Conservation (phyloP, 169 alveolate species). For the Besnoitia besnoiti region DNA sequence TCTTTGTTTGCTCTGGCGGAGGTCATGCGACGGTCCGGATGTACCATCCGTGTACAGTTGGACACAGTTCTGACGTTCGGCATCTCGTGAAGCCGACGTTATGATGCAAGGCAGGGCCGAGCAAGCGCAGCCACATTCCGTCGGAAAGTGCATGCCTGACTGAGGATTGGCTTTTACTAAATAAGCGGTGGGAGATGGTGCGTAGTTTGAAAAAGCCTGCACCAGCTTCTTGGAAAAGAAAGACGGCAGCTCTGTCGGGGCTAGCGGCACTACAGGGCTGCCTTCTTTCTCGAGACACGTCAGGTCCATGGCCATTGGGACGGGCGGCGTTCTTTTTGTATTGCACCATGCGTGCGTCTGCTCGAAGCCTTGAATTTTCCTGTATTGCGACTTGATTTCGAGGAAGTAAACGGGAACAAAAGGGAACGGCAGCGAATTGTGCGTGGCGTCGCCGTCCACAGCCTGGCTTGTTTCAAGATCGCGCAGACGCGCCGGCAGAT, state of each 20-base stretch:
- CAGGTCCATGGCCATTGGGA: not conserved
- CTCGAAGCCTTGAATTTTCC: not conserved
- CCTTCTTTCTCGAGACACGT: not conserved
- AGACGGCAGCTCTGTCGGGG: not conserved
- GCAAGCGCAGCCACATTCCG: not conserved
- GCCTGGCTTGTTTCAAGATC: not conserved
- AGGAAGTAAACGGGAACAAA: not conserved
- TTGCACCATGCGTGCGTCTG: not conserved
- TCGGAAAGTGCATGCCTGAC: not conserved
- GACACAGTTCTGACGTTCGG: not conserved
- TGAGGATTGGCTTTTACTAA: not conserved
- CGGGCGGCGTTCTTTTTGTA: not conserved
- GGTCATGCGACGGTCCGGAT: not conserved
- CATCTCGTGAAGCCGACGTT: not conserved
- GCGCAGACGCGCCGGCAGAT: not conserved
- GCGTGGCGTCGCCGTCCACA: not conserved
- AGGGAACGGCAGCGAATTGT: not conserved
- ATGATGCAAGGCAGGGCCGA: not conserved
- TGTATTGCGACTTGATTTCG: not conserved
- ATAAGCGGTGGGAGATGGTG: not conserved
- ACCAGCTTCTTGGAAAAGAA: not conserved
- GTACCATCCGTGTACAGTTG: not conserved
- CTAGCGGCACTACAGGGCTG: not conserved
- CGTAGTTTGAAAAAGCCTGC: not conserved
- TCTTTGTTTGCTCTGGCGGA: not conserved